These are phyloP conservation scores for Rhynchospora tenuis DNA, from an alignment of 176 grass and related monocot species.

Conservation along the genomic window DNA sequence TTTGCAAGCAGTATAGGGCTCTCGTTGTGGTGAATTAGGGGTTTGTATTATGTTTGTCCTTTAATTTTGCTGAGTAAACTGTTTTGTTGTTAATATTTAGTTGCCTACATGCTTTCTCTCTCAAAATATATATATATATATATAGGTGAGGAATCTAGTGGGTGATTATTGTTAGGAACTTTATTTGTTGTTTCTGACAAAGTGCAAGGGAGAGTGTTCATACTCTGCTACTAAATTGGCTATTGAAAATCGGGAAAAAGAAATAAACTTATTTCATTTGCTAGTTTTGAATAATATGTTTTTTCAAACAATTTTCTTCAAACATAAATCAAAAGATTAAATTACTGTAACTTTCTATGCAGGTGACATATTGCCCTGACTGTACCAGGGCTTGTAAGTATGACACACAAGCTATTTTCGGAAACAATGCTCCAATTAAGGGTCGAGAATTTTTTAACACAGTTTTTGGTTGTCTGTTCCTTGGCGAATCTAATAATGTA, in stretches of 20 bases:
- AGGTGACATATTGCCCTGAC: conserved; percentile 97
- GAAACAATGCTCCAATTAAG: conserved; percentile 27
- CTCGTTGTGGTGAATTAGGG: no score
- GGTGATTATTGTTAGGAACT: neutral
- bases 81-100: no score
- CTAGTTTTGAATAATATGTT: neutral
- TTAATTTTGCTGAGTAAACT: no score
- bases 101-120: no score
- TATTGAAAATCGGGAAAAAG: neutral
- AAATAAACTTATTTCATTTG: neutral
- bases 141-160: neutral
- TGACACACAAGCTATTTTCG: conserved; percentile 50
- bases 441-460: conserved; percentile 73
- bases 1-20: no score
- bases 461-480: conserved; percentile 90
- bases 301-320: neutral
- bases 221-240: neutral
- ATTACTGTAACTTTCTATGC: conserved; percentile 4
- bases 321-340: neutral
- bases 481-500: conserved; percentile 57
- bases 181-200: neutral
- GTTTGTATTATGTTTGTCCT: no score
- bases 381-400: conserved; percentile 86
- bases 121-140: no score
- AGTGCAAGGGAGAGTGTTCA: neutral